phyloP scores from a whole-genome alignment of 108 stramenopile genomes.

The Discostella stelligeroides region DNA sequence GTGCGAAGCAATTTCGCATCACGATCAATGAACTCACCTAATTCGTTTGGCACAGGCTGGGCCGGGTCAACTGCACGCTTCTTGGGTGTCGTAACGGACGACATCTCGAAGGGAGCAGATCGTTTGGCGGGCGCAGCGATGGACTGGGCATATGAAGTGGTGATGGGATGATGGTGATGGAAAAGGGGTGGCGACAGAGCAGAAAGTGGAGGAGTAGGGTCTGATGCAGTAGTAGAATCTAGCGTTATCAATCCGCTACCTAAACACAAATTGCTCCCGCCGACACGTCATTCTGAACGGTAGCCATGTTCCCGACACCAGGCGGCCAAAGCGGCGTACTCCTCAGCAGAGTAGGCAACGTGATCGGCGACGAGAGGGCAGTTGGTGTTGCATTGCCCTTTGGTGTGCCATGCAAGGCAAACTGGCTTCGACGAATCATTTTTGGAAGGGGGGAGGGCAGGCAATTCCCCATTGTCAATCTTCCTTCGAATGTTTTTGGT shows the following conservation, averaged over 20 bases:
- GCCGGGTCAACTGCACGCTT: not conserved
- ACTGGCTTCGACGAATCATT: not conserved
- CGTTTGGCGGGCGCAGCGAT: not conserved
- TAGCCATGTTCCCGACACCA: slow-evolving; percentile 5
- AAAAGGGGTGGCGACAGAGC: not conserved
- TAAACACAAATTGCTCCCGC: not conserved
- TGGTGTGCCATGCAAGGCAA: slow-evolving; percentile 8
- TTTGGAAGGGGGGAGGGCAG: not conserved
- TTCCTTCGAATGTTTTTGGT: not conserved
- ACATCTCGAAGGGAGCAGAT: not conserved
- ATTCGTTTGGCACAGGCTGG: not conserved
- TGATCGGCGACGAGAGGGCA: not conserved
- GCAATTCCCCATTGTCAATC: not conserved
- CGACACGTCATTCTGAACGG: not conserved
- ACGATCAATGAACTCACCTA: too few species aligned
- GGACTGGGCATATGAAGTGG: not conserved
- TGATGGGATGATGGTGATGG: not conserved
- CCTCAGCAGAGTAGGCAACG: not conserved
- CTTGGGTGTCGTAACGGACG: not conserved
- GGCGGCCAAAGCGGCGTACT: not conserved
- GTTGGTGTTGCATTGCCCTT: not conserved
- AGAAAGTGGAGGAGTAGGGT: not conserved
- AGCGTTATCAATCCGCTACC: not conserved
- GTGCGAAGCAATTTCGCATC: not conserved
- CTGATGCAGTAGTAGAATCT: too few species aligned